Conservation (phyloP, 169 alveolate species). For the Plasmodium malariae region DNA sequence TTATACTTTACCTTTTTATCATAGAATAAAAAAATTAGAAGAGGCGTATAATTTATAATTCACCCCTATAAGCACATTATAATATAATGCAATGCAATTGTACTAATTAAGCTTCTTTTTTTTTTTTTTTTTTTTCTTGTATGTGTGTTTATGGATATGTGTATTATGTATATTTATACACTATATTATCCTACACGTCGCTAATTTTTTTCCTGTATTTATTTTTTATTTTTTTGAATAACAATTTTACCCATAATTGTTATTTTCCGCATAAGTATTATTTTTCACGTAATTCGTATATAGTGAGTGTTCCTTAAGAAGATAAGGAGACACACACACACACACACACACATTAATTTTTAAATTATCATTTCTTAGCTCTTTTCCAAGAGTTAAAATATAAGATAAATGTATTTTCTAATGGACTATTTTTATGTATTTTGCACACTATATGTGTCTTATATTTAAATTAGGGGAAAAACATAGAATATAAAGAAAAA, state of each 20-base stretch:
- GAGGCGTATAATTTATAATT: not conserved
- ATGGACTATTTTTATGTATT: not conserved
- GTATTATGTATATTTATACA: too few species aligned
- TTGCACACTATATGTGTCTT: not conserved
- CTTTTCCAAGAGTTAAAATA: not conserved
- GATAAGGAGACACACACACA: not conserved
- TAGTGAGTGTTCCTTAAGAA: not conserved
- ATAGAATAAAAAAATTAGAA: not conserved
- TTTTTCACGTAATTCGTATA: not conserved
- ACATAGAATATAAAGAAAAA: not conserved
- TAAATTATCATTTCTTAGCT: not conserved
- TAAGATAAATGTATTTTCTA: not conserved
- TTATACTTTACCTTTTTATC: not conserved
- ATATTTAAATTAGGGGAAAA: not conserved
- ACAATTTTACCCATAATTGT: too few species aligned
- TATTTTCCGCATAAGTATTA: too few species aligned
- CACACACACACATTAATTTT: too few species aligned
- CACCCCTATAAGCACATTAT: not conserved
- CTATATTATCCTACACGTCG: too few species aligned
- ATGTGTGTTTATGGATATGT: too few species aligned
- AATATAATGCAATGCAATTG: too few species aligned
- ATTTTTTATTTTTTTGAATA: too few species aligned
- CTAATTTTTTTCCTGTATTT: too few species aligned
- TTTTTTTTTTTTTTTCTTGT: too few species aligned
- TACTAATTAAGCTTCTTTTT: too few species aligned